Conservation (phyloP, 1,284 basidiomycete species). For the Pholiota adiposa region DNA sequence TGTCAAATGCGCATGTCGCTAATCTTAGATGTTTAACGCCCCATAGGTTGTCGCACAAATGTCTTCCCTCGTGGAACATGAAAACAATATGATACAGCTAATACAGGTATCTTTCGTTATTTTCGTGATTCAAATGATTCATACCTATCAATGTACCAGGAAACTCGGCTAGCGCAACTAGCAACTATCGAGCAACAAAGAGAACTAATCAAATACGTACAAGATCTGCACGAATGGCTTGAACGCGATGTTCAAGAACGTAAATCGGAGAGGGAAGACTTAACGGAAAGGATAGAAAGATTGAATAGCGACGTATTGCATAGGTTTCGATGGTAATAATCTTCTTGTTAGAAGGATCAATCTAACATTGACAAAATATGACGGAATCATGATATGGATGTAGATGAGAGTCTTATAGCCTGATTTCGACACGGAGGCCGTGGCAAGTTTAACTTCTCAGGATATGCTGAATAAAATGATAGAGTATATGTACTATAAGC, state of each 20-base stretch:
- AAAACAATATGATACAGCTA: neutral
- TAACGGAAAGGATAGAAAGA: neutral
- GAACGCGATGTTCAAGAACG: constrained; percentile 46
- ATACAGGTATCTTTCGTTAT: neutral
- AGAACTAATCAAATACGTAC: constrained; percentile 72
- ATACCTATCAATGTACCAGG: constrained; percentile 42
- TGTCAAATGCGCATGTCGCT: too few species aligned
- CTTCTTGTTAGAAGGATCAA: too few species aligned
- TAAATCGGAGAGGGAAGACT: neutral
- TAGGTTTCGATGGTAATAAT: neutral
- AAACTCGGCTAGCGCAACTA: constrained; percentile 65
- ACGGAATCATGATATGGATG: too few species aligned
- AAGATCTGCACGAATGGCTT: constrained; percentile 67
- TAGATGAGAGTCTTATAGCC: too few species aligned
- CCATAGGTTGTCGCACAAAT: neutral
- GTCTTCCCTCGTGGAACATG: neutral
- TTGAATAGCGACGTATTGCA: neutral
- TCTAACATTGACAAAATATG: too few species aligned
- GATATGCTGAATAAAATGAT: too few species aligned
- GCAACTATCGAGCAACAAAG: constrained; percentile 72
- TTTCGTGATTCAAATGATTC: neutral
- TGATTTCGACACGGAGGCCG: too few species aligned
- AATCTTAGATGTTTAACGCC: neutral
- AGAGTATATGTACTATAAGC: too few species aligned
- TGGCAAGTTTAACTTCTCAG: too few species aligned